Percentiles rank a stretch among this genome's conserved stretches.
Conservation (phyloP, 164 flowering plant genomes). For the Echeveria elegans region DNA sequence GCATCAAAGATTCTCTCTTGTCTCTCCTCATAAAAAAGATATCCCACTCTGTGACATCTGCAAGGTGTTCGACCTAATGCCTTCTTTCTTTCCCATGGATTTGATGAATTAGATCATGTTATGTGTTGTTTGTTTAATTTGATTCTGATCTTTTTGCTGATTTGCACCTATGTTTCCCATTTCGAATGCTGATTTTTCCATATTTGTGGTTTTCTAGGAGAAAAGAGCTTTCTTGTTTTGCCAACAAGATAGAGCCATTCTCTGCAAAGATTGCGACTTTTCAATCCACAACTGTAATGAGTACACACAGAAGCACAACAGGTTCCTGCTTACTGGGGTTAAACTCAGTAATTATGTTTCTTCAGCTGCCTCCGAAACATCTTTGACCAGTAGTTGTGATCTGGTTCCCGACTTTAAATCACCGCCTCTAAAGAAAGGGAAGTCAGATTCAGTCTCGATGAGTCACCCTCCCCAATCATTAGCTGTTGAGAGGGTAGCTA, state of each 20-base stretch:
- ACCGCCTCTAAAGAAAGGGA: constrained; percentile 9
- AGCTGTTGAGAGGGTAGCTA: constrained; percentile 7
- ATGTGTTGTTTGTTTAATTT: background rate
- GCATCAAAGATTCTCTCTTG: constrained; percentile 56
- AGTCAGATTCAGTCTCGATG: constrained; percentile 13
- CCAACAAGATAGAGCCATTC: constrained; percentile 76
- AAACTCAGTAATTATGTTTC: constrained; percentile 34
- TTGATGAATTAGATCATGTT: background rate
- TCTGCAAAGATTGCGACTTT: constrained; percentile 82
- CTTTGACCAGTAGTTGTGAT: constrained; percentile 1
- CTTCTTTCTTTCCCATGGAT: background rate
- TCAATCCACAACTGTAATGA: constrained; percentile 75
- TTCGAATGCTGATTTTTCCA: background rate
- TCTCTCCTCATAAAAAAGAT: constrained; percentile 29
- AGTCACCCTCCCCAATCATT: constrained; percentile 12
- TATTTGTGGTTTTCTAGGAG: constrained; percentile 31
- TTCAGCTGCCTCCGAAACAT: constrained; percentile 8
- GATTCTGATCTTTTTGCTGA: background rate
- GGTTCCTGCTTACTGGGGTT: constrained; percentile 85
- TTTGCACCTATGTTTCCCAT: no score
- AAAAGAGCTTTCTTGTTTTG: constrained; percentile 81
- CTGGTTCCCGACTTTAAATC: constrained; percentile 22
- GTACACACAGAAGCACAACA: constrained; percentile 53
- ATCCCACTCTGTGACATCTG: constrained; percentile 57
- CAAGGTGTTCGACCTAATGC: constrained; percentile 25